Evolutionary conservation across 345 rosid species (phyloP), one percentile per base, ranked within the genome.

Genomic region (Euphorbia peplus): DNA sequence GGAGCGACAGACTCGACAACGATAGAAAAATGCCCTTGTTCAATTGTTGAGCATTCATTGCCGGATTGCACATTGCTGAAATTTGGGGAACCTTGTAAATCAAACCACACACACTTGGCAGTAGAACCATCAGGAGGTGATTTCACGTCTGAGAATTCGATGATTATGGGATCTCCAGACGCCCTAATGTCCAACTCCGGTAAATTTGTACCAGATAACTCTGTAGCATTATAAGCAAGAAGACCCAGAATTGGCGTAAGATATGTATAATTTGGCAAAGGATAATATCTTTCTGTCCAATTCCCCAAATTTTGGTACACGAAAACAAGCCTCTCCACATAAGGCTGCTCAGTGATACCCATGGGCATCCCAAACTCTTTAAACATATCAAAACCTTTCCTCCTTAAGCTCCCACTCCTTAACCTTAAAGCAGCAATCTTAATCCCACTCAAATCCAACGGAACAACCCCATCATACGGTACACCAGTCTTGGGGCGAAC

Each of bases 251-350:
- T 84, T 0, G 99, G 96, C 13, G 99, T 79, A 2, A 95, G 79
- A 64, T 78, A 83, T 2, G 80, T 82, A 59, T 92, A 82, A 62
- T 78, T 80, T 16, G 83, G 57, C 15, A 90, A 75, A 9, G 85
- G 87, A 79, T 92, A 95, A 63, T 86, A 92, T 19, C 29, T 56
- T n/a, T 1, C 56, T 44, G 99, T 90, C 90, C 80, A 84, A 80
- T 92, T 88, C 11, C 88, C 97, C 76, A 92, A 75, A 79, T 95
- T 91, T 52, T 95, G 98, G 74, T 95, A 92, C 13, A 91, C 98
- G 46, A 92, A 71, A 35, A 85, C 96, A 30, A 95, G 88, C 80
- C 98, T 82, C 83, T 83, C 83, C 30, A 92, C 99, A 63, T 92
- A 88, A 11, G 90, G 91, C 9, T 6, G 55, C 60, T 32, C 89